These are phyloP conservation scores for Cystobasidium slooffiae DNA, from an alignment of 1,284 basidiomycete species.

Conservation along the genomic window DNA sequence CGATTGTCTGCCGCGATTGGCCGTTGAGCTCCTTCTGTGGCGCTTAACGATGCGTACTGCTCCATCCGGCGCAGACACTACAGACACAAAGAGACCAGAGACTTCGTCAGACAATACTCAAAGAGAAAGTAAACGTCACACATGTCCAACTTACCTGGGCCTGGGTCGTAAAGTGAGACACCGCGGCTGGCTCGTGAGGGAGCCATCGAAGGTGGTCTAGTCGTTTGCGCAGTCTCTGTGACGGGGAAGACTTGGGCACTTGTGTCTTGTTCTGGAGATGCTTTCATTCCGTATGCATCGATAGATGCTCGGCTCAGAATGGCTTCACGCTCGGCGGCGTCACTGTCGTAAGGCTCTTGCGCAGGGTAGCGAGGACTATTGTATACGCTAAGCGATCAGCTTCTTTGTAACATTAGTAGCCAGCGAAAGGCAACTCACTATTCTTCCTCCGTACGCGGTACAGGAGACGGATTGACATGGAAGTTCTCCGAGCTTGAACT, in stretches of 20 bases:
- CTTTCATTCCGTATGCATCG: conserved; percentile 6
- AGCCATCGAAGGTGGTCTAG: conserved; percentile 6
- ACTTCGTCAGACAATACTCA: too few species aligned
- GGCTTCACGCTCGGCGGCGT: conserved; percentile 34
- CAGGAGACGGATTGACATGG: conserved; percentile 21
- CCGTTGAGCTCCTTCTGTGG: conserved; percentile 27
- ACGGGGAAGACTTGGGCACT: not conserved
- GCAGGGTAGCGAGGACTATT: conserved; percentile 31
- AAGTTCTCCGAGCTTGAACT: conserved; percentile 42
- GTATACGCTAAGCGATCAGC: not conserved
- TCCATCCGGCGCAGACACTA: conserved; percentile 39
- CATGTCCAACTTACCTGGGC: conserved; percentile 26
- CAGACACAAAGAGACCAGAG: too few species aligned
- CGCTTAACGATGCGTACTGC: conserved; percentile 43
- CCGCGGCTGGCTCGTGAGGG: conserved; percentile 19
- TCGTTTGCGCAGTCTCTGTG: not conserved
- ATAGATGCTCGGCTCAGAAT: conserved; percentile 22
- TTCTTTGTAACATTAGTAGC: not conserved
- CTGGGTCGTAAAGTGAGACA: conserved; percentile 39
- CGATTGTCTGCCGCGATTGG: conserved; percentile 34
- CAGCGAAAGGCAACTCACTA: conserved; percentile 19
- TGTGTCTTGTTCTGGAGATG: not conserved
- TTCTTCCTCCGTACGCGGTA: conserved; percentile 29
- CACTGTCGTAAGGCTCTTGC: conserved; percentile 34
- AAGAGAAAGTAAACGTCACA: not conserved